These are phyloP conservation scores for Colletotrichum musicola DNA, from an alignment of 2,329 filamentous ascomycete genomes.

Conservation along the genomic window DNA sequence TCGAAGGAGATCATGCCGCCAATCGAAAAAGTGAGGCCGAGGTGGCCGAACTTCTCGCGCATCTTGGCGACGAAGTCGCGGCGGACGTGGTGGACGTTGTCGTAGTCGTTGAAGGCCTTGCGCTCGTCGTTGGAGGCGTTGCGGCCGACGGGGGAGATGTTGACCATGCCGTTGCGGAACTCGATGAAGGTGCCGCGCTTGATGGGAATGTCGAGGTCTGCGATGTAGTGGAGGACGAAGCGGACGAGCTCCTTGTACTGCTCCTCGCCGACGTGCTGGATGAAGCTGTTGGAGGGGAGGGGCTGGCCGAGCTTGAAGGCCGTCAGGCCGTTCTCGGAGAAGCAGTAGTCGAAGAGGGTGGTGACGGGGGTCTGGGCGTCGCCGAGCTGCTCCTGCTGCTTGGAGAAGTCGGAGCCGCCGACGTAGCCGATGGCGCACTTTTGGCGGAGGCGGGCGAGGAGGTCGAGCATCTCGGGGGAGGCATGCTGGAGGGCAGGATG, in stretches of 20 bases:
- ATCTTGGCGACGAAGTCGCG: constrained; percentile 81
- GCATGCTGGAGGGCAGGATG: constrained; percentile 64
- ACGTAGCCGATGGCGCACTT: constrained; percentile 93
- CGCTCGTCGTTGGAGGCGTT: constrained; percentile 88
- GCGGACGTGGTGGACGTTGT: constrained; percentile 82
- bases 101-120: constrained; percentile 84
- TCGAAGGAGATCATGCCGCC: constrained; percentile 99
- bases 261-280: constrained; percentile 88
- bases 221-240: constrained; percentile 85
- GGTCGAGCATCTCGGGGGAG: constrained; percentile 83
- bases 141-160: constrained; percentile 84
- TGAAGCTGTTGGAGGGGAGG: constrained; percentile 87
- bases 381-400: constrained; percentile 97
- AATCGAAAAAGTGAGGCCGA: constrained; percentile 93
- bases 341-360: constrained; percentile 95
- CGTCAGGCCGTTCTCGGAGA: constrained; percentile 95
- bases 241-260: constrained; percentile 82
- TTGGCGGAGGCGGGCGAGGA: constrained; percentile 84
- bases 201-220: constrained; percentile 85
- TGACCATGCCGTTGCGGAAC: constrained; percentile 94
- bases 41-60: constrained; percentile 83
- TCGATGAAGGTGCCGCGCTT: constrained; percentile 89
- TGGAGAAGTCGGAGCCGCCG: constrained; percentile 89
- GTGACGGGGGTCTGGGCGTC: constrained; percentile 75
- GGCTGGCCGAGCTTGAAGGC: constrained; percentile 86